A percentile compares a stretch with the other conserved stretches of the same genome.
Conservation (phyloP, 208 protist genomes). For the Acanthamoeba culbertsoni region DNA sequence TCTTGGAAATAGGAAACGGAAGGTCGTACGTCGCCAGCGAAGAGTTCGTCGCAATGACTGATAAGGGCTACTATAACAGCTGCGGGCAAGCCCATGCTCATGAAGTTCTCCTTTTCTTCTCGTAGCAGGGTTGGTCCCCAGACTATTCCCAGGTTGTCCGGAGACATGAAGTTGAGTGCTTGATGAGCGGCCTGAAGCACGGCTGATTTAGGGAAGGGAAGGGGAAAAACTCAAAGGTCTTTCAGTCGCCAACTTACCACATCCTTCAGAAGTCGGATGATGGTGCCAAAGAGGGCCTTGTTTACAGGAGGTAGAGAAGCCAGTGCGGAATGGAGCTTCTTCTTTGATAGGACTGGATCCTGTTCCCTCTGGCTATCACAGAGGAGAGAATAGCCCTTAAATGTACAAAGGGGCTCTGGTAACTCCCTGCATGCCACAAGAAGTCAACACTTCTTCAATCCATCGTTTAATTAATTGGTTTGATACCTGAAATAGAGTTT, state of each 20-base stretch:
- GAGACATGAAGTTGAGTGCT: background rate
- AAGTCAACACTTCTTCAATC: background rate
- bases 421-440: background rate
- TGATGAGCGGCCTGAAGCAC: background rate
- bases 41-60: background rate
- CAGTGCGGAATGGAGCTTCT: background rate
- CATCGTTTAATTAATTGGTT: background rate
- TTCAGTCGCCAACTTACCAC: background rate
- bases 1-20: background rate
- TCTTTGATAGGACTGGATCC: background rate
- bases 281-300: background rate
- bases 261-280: background rate
- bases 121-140: background rate
- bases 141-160: conserved; percentile 11
- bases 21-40: background rate
- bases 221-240: background rate
- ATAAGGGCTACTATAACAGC: background rate
- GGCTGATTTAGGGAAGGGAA: background rate
- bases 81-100: background rate
- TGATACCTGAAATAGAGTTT: conserved; percentile 4
- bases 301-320: background rate
- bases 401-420: conserved; percentile 10
- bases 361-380: background rate
- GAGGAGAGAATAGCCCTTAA: background rate
- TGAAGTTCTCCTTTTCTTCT: conserved; percentile 40